Base-by-base conservation (phyloP, 441 rosid species). In the Croton setiger region DNA sequence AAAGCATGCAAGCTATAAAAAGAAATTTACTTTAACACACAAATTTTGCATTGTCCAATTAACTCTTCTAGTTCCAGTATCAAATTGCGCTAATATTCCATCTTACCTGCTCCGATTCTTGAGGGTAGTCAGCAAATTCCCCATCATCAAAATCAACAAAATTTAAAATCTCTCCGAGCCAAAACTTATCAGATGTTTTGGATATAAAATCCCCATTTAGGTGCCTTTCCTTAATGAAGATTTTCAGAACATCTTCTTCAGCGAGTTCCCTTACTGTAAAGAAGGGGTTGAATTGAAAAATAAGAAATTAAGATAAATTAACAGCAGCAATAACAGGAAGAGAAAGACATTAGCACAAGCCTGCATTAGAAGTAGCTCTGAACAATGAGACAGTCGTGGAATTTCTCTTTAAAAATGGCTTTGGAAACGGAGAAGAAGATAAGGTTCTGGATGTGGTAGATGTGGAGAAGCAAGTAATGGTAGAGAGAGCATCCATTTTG, bases 181-280 rank as follows among this genome's bases (percentile, higher is more conserved):
- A 91, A 54, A 93, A 78, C 67, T 75, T 72, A 72, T 91, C 98
- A 69, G 88, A 87, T 74, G 83, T 87, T 82, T 75, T 91, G 53
- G 96, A 89, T 74, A 94, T 78, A 68, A 91, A 83, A 78, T 94
- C 97, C 62, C 96, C 98, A 74, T 82, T 91, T 35, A 81, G 53
- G 76, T 80, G 80, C 75, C 96, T 86, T 70, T 93, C 96, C 83
- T 81, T 83, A 64, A 93, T 80, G 80, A 88, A 91, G 76, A 80
- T 79, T 66, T 75, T 82, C 83, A 91, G 47, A 63, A 90, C 86
- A 74, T 88, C 96, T 47, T 87, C 96, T 77, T 85, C 97, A 51
- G 79, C 79, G 36, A 81, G 72, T 83, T 85, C 89, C 65, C 81
- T 67, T 70, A 80, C 95, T 91, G 65, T 7, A 70, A 59, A 73